Evolutionary conservation across 73 alveolate genomes (phyloP).

Genomic region (Tetrahymena borealis): DNA sequence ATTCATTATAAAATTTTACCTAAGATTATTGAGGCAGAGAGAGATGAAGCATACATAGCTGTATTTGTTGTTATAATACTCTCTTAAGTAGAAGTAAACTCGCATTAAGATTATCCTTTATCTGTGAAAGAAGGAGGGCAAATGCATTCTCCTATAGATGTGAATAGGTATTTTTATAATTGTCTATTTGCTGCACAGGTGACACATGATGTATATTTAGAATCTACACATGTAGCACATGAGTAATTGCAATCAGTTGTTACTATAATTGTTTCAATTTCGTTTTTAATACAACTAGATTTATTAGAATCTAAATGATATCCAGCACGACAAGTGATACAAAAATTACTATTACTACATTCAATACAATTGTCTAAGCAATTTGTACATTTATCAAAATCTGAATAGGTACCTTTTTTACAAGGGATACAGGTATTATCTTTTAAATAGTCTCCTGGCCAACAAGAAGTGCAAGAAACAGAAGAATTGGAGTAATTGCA

Average conservation of each 20-base stretch:
- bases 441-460: neutral
- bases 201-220: neutral
- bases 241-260: neutral
- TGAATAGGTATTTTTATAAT: neutral
- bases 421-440: neutral
- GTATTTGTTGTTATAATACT: neutral
- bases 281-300: neutral
- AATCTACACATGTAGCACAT: neutral
- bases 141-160: neutral
- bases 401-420: neutral
- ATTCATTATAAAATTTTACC: neutral
- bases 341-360: neutral
- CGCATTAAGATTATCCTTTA: neutral
- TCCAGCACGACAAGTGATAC: neutral
- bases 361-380: neutral
- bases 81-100: neutral
- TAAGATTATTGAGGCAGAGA: neutral
- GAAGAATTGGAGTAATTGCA: neutral
- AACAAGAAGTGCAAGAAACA: neutral
- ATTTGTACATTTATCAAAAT: neutral
- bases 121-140: neutral
- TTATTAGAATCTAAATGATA: neutral
- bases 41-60: neutral
- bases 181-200: neutral
- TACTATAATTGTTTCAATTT: neutral